A percentile compares a stretch with the other conserved stretches of the same genome.
Conservation (phyloP, 306 rosid species). For the Quillaja saponaria region DNA sequence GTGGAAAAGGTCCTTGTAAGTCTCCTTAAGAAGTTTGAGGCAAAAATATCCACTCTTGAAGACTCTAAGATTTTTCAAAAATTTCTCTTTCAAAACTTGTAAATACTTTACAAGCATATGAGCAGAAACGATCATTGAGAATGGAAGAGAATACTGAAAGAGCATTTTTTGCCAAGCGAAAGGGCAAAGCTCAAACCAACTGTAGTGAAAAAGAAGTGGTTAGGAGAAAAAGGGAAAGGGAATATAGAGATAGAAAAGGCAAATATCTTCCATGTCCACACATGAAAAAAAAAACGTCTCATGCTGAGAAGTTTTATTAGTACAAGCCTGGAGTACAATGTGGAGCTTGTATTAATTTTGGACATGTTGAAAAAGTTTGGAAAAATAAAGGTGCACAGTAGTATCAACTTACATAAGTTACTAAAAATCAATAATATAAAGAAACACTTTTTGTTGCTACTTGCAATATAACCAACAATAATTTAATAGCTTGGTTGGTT, state of each 20-base stretch:
- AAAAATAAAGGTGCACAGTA: background rate
- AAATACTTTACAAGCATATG: background rate
- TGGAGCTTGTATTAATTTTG: background rate
- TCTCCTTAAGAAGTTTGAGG: background rate
- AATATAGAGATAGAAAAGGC: background rate
- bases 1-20: background rate
- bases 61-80: background rate
- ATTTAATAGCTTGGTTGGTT: background rate
- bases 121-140: background rate
- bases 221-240: background rate
- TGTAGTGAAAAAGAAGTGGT: background rate
- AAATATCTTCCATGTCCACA: background rate
- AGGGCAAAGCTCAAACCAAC: background rate
- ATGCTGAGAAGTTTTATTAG: background rate
- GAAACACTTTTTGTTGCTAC: background rate
- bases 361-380: too few species aligned
- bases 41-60: background rate
- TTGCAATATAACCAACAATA: background rate
- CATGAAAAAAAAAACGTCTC: background rate
- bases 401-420: background rate
- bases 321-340: background rate
- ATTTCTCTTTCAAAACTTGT: background rate
- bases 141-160: background rate
- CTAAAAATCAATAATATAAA: background rate
- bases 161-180: background rate